Evolutionary conservation across 768 basidiomycete species (phyloP), one percentile per base, ranked within the genome.

Genomic region (Agrocybe chaxingu): DNA sequence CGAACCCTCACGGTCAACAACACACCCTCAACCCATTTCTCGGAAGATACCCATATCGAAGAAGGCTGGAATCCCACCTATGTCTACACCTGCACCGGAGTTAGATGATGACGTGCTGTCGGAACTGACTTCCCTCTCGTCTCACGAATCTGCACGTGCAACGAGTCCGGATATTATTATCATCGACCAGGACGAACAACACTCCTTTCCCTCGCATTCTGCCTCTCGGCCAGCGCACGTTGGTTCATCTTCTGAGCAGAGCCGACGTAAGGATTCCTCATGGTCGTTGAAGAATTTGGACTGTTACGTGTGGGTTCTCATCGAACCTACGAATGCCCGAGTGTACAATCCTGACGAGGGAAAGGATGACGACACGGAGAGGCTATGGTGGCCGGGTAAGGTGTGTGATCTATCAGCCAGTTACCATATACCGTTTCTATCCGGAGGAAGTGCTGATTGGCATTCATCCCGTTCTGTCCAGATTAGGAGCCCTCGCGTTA

Each of bases 341-440:
- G 61, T 76, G 11, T 67, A 64, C 7, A 66, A 70, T 35, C 65
- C 60, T n/a, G 58, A 59, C 16, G 56, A 65, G 16, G 42, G 59
- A 16, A 58, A 62, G 33, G 61, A 60, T 30, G 45, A 52, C 35
- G 51, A 34, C 19, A 45, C 45, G 12, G 66, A 67, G 30, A 55
- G 63, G 50, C 64, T 81, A 35, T 89, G 87, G 87, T 89, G 87
- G 87, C 87, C 87, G 16, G 84, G 74, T 29, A 75, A 77, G 71
- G 87, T 87, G 58, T 56, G 71, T 66, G 47, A 8, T 42, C 19
- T 53, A 49, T 52, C 49, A 47, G 52, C 52, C 38, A 45, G 44
- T 32, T 19, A 40, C 29, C 36, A 9, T 24, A 30, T 43, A 8
- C 42, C 36, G 45, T 39, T 50, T 30, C 39, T 48, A 41, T 46